phyloP scores from a whole-genome alignment of 805 yeast species.

The Cyberlindnera bimundalis region DNA sequence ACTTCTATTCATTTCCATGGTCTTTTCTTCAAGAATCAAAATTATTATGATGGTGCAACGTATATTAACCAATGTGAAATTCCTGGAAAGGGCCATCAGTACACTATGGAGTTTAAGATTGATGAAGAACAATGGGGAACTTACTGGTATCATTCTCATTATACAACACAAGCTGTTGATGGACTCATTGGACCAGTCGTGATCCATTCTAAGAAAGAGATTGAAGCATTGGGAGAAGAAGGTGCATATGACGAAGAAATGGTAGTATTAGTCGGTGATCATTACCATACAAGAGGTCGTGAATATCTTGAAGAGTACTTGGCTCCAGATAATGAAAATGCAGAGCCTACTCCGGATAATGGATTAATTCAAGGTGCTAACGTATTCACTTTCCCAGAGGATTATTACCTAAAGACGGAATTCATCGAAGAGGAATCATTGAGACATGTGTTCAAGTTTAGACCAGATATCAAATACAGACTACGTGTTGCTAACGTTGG shows the following conservation, averaged over 20 bases:
- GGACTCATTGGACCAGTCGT: slow-evolving; percentile 50
- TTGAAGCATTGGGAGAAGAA: slow-evolving; percentile 29
- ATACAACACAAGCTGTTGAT: slow-evolving; percentile 43
- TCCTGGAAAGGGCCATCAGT: slow-evolving; percentile 31
- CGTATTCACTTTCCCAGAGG: slow-evolving; percentile 29
- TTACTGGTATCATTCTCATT: slow-evolving; percentile 57
- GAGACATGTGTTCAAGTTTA: slow-evolving; percentile 30
- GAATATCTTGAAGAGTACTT: slow-evolving; percentile 31
- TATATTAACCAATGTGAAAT: slow-evolving; percentile 50
- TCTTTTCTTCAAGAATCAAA: slow-evolving; percentile 40
- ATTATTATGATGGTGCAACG: slow-evolving; percentile 49
- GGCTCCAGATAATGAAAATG: slow-evolving; percentile 41
- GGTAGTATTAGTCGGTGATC: slow-evolving; percentile 42
- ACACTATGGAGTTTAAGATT: slow-evolving; percentile 39
- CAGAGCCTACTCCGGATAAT: slow-evolving; percentile 47
- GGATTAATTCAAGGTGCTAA: slow-evolving; percentile 41
- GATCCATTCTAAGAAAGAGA: slow-evolving; percentile 37
- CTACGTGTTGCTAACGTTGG: slow-evolving; percentile 48
- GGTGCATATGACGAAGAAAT: slow-evolving; percentile 44
- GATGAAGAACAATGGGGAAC: slow-evolving; percentile 43
- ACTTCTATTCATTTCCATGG: slow-evolving; percentile 55
- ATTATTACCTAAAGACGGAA: slow-evolving; percentile 21
- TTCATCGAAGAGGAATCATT: slow-evolving; percentile 20
- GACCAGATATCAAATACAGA: slow-evolving; percentile 43
- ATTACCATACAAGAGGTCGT: slow-evolving; percentile 40